Evolutionary conservation across 106 monocot species (phyloP).

Genomic region (Narthecium ossifragum): DNA sequence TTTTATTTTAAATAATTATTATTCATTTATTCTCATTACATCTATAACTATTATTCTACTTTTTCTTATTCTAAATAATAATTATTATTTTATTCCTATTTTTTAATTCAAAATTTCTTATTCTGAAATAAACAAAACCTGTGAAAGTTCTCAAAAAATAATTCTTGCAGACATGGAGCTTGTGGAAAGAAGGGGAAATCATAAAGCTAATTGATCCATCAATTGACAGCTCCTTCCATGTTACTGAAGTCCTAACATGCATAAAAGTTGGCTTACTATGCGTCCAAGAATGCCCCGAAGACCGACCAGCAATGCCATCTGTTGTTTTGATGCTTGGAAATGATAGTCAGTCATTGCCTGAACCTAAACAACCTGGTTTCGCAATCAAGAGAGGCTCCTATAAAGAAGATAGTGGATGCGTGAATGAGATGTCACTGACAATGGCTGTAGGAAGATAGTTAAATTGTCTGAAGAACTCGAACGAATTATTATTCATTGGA

Average conservation of each 20-base stretch:
- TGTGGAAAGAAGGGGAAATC: slow-evolving; percentile 22
- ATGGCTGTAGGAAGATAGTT: slow-evolving; percentile 5
- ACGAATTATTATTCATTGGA: too few species aligned
- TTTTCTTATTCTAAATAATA: slow-evolving; percentile 1
- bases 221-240: not conserved
- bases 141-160: too few species aligned
- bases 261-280: slow-evolving; percentile 21
- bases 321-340: slow-evolving; percentile 14
- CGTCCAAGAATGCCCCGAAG: slow-evolving; percentile 19
- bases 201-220: slow-evolving; percentile 21
- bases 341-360: not conserved
- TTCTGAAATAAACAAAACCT: too few species aligned
- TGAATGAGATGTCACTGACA: slow-evolving; percentile 4
- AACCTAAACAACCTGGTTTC: slow-evolving; percentile 14
- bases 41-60: too few species aligned
- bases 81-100: too few species aligned
- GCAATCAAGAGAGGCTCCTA: not conserved
- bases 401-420: not conserved
- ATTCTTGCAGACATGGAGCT: slow-evolving; percentile 22
- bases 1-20: too few species aligned
- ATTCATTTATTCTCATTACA: too few species aligned
- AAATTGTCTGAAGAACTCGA: too few species aligned
- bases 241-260: slow-evolving; percentile 6
- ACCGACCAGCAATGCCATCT: slow-evolving; percentile 16
- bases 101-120: not conserved